Evolutionary conservation across 2,329 filamentous ascomycete genomes (phyloP).

Genomic region (Penicillium concentricum): DNA sequence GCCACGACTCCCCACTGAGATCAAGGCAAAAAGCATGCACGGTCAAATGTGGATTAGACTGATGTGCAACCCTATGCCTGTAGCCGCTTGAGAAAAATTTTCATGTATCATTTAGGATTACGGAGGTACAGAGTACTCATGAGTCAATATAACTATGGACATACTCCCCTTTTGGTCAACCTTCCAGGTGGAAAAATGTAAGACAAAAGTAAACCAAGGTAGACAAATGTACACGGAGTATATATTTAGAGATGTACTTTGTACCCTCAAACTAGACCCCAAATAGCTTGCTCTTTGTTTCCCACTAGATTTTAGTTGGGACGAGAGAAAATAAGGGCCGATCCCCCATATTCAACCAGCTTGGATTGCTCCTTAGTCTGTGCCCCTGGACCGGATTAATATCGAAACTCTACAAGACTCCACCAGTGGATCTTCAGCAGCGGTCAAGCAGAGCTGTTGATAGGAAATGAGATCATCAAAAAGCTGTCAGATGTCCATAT

Average conservation of each 20-base stretch:
- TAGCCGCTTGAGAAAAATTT: conserved; percentile 13
- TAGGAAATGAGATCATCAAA: not conserved
- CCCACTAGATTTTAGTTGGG: conserved; percentile 7
- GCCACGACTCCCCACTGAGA: conserved; percentile 42
- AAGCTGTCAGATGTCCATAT: conserved; percentile 4
- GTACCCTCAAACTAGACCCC: conserved; percentile 3
- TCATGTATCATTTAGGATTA: not conserved
- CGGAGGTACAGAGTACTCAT: not conserved
- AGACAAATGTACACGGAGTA: not conserved
- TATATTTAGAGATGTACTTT: not conserved
- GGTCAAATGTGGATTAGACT: conserved; percentile 31
- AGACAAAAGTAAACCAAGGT: not conserved
- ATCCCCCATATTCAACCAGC: conserved; percentile 20
- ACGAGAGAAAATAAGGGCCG: conserved; percentile 15
- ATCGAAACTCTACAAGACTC: conserved; percentile 10
- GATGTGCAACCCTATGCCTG: conserved; percentile 15
- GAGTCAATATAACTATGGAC: not conserved
- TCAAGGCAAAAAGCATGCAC: conserved; percentile 31
- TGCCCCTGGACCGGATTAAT: conserved; percentile 16
- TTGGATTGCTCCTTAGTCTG: conserved; percentile 24
- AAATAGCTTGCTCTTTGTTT: not conserved
- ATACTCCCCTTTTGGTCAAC: not conserved
- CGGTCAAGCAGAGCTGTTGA: conserved; percentile 9
- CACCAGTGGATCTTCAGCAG: conserved; percentile 13
- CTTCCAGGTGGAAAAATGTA: not conserved